These are phyloP conservation scores for Dendrobium officinale DNA, from an alignment of 106 monocot genomes.

Conservation along the genomic window DNA sequence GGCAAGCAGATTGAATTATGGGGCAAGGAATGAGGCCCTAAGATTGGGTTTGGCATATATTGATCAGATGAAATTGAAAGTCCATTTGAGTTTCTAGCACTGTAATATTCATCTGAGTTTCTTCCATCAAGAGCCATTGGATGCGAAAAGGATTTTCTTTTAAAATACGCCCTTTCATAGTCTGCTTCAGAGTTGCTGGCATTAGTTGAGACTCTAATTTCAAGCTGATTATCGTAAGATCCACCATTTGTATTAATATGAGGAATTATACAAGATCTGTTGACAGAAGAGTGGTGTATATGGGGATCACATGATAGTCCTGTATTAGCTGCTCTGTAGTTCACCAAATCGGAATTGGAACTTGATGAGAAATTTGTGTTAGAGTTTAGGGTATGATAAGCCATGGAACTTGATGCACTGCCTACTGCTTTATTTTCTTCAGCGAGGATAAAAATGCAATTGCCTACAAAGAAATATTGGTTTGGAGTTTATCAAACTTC, in stretches of 20 bases:
- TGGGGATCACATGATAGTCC: constrained; percentile 6
- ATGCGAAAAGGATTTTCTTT: constrained; percentile 33
- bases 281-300: constrained; percentile 12
- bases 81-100: constrained; percentile 35
- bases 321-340: neutral
- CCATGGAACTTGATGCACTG: constrained; percentile 9
- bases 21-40: constrained; percentile 14
- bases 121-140: constrained; percentile 3
- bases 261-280: constrained; percentile 16
- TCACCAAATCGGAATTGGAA: constrained; percentile 14
- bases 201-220: neutral
- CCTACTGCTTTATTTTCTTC: constrained; percentile 2
- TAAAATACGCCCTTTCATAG: constrained; percentile 20
- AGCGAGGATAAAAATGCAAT: constrained; percentile 11
- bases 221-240: neutral
- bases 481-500: neutral
- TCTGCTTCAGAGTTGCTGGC: constrained; percentile 9
- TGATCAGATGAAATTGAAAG: constrained; percentile 10
- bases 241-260: constrained; percentile 15
- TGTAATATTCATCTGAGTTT: constrained; percentile 18
- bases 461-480: constrained; percentile 6
- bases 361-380: constrained; percentile 13
- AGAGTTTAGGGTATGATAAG: constrained; percentile 12
- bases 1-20: constrained; percentile 12
- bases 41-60: constrained; percentile 13